These are phyloP conservation scores for Acmispon strigosus DNA, from an alignment of 306 rosid species.

Conservation along the genomic window DNA sequence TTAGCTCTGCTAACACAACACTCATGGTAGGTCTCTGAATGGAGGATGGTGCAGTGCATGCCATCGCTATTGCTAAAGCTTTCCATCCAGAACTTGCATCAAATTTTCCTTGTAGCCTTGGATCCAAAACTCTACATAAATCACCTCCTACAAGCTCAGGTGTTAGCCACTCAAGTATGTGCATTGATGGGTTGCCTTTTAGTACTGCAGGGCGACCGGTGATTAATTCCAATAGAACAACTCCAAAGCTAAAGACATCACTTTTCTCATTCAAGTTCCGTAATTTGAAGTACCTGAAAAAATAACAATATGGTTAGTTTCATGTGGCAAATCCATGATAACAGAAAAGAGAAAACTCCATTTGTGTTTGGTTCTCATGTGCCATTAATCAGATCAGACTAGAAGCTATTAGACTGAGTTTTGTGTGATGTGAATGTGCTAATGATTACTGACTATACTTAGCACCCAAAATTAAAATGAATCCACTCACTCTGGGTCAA, in stretches of 20 bases:
- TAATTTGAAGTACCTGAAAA: slow-evolving; percentile 42
- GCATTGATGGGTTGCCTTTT: slow-evolving; percentile 30
- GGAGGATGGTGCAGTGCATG: slow-evolving; percentile 42
- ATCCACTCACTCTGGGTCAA: slow-evolving; percentile 59
- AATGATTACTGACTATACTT: background rate
- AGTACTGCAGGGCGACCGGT: slow-evolving; percentile 50
- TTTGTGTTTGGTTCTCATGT: background rate
- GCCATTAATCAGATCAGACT: background rate
- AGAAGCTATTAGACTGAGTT: background rate
- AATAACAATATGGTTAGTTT: background rate
- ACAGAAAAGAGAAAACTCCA: background rate
- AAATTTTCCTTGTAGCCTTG: slow-evolving; percentile 35
- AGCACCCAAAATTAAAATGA: background rate
- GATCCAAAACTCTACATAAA: slow-evolving; percentile 32
- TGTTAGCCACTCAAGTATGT: slow-evolving; percentile 40
- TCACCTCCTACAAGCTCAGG: slow-evolving; percentile 31
- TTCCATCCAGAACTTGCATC: slow-evolving; percentile 28
- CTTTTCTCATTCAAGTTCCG: slow-evolving; percentile 51
- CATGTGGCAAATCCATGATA: background rate
- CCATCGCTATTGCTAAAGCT: slow-evolving; percentile 45
- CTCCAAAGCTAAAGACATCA: slow-evolving; percentile 57
- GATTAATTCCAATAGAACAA: slow-evolving; percentile 52
- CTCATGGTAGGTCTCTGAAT: slow-evolving; percentile 47
- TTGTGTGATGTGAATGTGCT: background rate
- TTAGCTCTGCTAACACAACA: slow-evolving; percentile 43